Evolutionary conservation across 352 stramenopile species (phyloP).

Genomic region (Globisporangium cederbergense): DNA sequence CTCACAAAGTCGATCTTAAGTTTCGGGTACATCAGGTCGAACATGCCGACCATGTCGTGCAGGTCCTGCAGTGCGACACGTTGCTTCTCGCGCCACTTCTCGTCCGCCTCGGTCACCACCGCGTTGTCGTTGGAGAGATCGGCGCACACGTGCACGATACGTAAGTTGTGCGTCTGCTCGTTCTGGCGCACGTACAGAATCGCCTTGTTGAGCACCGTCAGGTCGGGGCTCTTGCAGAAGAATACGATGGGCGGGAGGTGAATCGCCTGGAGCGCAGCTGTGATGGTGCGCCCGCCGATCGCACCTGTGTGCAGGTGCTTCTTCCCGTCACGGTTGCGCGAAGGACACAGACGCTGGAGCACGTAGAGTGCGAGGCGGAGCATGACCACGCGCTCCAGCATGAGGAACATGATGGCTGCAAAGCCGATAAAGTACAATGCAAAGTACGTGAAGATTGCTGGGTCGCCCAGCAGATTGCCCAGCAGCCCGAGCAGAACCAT

Average conservation of each 20-base stretch:
- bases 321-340: constrained; percentile 21
- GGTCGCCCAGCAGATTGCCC: constrained; percentile 2
- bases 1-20: constrained; percentile 88
- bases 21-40: constrained; percentile 92
- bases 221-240: constrained; percentile 86
- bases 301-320: constrained; percentile 53
- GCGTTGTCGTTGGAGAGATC: constrained; percentile 23
- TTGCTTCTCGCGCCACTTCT: constrained; percentile 27
- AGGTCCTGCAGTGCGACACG: constrained; percentile 58
- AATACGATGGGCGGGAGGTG: constrained; percentile 88
- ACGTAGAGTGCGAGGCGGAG: constrained; percentile 68
- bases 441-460: constrained; percentile 79
- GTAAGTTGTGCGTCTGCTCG: constrained; percentile 89
- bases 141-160: constrained; percentile 85
- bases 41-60: constrained; percentile 69
- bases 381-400: constrained; percentile 79
- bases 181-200: constrained; percentile 93
- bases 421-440: constrained; percentile 73
- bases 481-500: constrained; percentile 22
- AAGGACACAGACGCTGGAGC: constrained; percentile 59
- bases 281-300: constrained; percentile 64
- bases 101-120: constrained; percentile 37
- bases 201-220: constrained; percentile 92
- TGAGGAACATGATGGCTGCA: constrained; percentile 69
- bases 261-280: constrained; percentile 52